phyloP scores from a whole-genome alignment of 2,329 filamentous ascomycete genomes.

The Colletotrichum euphorbiae region DNA sequence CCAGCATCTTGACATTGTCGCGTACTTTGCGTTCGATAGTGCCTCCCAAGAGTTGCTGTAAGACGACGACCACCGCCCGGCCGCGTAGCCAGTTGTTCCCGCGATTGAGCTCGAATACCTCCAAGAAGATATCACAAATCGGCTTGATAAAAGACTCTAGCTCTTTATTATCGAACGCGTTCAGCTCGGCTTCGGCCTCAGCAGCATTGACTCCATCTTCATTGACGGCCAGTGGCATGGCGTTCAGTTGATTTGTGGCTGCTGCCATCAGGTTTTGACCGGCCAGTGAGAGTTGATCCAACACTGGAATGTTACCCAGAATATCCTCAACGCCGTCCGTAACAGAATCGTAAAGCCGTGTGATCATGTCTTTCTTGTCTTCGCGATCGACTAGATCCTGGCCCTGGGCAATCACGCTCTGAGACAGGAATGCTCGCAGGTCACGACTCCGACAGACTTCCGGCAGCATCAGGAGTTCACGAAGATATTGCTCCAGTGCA shows the following conservation, averaged over 20 bases:
- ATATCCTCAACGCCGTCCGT: conserved; percentile 99
- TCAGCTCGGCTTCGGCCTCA: conserved; percentile 93
- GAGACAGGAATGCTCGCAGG: conserved; percentile 90
- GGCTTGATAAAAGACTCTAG: conserved; percentile 97
- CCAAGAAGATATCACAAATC: conserved; percentile 96
- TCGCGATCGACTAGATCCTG: conserved; percentile 68
- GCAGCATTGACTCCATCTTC: conserved; percentile 66
- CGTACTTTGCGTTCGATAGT: conserved; percentile 96
- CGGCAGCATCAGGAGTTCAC: conserved; percentile 84
- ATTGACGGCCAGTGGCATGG: conserved; percentile 62
- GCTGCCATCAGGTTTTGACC: conserved; percentile 91
- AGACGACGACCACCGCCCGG: conserved; percentile 92
- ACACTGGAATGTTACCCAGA: conserved; percentile 91
- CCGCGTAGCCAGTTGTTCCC: conserved; percentile 98
- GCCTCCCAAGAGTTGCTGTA: conserved; percentile 94
- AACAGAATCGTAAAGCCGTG: conserved; percentile 94
- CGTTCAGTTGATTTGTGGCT: conserved; percentile 72
- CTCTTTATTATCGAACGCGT: conserved; percentile 91
- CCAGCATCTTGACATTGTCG: conserved; percentile 79
- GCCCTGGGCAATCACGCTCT: conserved; percentile 78
- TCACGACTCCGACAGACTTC: conserved; percentile 96
- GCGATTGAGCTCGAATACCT: conserved; percentile 92
- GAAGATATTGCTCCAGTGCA: conserved; percentile 87
- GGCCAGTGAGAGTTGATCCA: conserved; percentile 92
- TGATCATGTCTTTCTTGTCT: conserved; percentile 88